Percentiles rank a stretch among this genome's conserved stretches.
Conservation (phyloP, 1,139 yeast genomes). For the Yamadazyma sp. region DNA sequence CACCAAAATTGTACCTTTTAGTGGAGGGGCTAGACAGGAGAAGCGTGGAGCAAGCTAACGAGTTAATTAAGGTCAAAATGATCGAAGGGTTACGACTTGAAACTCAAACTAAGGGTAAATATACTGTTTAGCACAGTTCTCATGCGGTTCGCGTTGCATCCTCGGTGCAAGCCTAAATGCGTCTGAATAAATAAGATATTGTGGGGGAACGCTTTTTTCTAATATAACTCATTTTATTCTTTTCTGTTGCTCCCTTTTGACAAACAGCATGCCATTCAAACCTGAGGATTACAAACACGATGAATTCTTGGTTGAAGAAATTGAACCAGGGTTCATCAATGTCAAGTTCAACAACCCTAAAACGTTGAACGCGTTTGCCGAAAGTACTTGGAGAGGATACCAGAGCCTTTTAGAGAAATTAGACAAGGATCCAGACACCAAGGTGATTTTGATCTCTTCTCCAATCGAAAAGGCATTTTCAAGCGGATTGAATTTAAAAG, state of each 20-base stretch:
- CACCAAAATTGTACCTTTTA: conserved; percentile 72
- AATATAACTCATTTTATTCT: too few species aligned
- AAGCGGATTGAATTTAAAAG: conserved; percentile 65
- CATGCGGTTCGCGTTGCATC: neutral
- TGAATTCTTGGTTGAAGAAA: conserved; percentile 40
- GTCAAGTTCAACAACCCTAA: conserved; percentile 66
- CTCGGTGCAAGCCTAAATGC: conserved; percentile 1
- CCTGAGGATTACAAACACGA: conserved; percentile 33
- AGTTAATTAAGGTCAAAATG: conserved; percentile 58
- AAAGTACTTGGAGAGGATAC: conserved; percentile 56
- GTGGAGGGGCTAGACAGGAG: conserved; percentile 75
- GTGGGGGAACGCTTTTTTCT: conserved; percentile 2
- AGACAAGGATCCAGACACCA: conserved; percentile 45
- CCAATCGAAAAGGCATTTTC: conserved; percentile 59
- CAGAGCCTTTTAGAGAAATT: conserved; percentile 48
- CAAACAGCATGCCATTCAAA: conserved; percentile 20
- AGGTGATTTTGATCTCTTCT: conserved; percentile 56
- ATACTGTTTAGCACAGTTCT: conserved; percentile 28
- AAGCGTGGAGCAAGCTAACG: conserved; percentile 67
- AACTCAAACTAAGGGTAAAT: conserved; percentile 38
- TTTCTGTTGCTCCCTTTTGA: too few species aligned
- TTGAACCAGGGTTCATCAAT: conserved; percentile 53
- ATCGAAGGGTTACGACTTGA: conserved; percentile 60
- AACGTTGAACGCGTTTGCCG: conserved; percentile 59
- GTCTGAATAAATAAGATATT: neutral